A percentile compares a stretch with the other conserved stretches of the same genome.
phyloP scores from a whole-genome alignment of 768 basidiomycete species.

The Mycena alexandri region DNA sequence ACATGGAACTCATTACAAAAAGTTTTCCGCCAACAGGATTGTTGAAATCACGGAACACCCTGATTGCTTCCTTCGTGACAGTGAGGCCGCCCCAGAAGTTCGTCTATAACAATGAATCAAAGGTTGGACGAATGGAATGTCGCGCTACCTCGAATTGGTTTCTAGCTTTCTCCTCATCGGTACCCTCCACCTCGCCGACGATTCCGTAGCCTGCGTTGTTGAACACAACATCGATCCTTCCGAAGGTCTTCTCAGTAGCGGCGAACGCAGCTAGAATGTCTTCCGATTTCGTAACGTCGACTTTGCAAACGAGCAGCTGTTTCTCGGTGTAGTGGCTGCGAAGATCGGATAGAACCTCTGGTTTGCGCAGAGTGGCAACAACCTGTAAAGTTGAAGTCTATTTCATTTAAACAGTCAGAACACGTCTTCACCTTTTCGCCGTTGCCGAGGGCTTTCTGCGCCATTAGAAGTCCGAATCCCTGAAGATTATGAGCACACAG shows the following conservation, averaged over 20 bases:
- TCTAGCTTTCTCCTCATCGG: slow-evolving; percentile 48
- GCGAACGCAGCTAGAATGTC: slow-evolving; percentile 53
- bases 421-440: slow-evolving; percentile 27
- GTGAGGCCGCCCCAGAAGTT: slow-evolving; percentile 54
- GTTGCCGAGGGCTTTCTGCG: slow-evolving; percentile 34
- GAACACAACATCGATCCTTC: slow-evolving; percentile 57
- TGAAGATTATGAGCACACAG: not conserved
- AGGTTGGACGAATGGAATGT: not conserved
- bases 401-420: not conserved
- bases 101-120: slow-evolving; percentile 23
- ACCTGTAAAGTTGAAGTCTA: slow-evolving; percentile 19
- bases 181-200: slow-evolving; percentile 53
- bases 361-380: slow-evolving; percentile 58
- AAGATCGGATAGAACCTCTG: slow-evolving; percentile 46
- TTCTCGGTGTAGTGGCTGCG: slow-evolving; percentile 42
- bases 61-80: slow-evolving; percentile 48
- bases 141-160: slow-evolving; percentile 50
- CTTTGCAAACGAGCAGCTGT: slow-evolving; percentile 51
- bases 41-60: slow-evolving; percentile 54
- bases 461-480: slow-evolving; percentile 37
- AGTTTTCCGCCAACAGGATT: slow-evolving; percentile 54
- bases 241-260: slow-evolving; percentile 50
- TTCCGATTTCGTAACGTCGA: slow-evolving; percentile 52
- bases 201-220: slow-evolving; percentile 56
- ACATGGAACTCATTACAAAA: slow-evolving; percentile 52